Evolutionary conservation across 208 protist species (phyloP).

Genomic region (Sergeia podlipaevii): DNA sequence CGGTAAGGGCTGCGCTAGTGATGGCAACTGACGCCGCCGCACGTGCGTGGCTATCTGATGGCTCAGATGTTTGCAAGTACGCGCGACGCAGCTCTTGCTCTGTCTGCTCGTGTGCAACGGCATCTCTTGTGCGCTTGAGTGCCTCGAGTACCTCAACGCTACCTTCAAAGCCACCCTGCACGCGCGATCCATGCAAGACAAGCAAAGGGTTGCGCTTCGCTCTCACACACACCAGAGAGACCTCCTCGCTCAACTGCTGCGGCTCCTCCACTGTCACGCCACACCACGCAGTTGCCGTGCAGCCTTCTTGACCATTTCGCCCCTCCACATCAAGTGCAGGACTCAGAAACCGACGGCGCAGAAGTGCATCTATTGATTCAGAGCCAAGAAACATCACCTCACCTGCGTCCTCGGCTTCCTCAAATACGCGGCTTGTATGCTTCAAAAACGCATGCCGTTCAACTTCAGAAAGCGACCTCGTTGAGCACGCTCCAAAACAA

Average conservation of each 20-base stretch:
- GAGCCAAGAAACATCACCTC: background rate
- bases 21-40: background rate
- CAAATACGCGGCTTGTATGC: constrained; percentile 5
- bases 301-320: too few species aligned
- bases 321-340: too few species aligned
- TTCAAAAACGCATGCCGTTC: constrained; percentile 20
- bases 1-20: background rate
- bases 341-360: too few species aligned
- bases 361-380: too few species aligned
- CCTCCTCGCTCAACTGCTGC: constrained; percentile 3
- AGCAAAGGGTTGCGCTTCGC: constrained; percentile 48
- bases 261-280: constrained; percentile 3
- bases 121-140: constrained; percentile 44
- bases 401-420: constrained; percentile 4
- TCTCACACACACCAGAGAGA: background rate
- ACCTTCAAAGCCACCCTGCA: constrained; percentile 46
- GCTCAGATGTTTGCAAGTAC: background rate
- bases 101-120: constrained; percentile 16
- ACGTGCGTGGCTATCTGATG: background rate
- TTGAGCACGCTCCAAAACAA: constrained; percentile 12
- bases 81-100: constrained; percentile 16
- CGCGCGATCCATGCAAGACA: constrained; percentile 66
- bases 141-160: constrained; percentile 15
- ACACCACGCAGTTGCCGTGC: too few species aligned
- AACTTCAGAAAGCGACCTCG: background rate